These are phyloP conservation scores for Elsinoe fawcettii DNA, from an alignment of 2,329 filamentous ascomycete species.

Conservation along the genomic window DNA sequence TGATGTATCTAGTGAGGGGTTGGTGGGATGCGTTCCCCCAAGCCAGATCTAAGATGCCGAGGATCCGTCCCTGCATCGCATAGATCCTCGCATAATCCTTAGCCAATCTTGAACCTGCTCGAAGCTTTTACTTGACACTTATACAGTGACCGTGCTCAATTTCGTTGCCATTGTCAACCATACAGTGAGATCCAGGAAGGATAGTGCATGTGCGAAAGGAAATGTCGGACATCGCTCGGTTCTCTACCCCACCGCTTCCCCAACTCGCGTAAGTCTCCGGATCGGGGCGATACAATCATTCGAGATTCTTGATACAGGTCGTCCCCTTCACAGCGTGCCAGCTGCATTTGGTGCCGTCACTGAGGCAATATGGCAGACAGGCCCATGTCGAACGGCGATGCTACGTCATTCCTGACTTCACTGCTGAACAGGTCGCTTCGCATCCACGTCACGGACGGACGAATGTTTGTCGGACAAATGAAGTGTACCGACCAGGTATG, in stretches of 20 bases:
- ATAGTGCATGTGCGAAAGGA: neutral
- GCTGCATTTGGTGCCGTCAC: no score
- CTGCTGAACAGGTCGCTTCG: constrained; percentile 58
- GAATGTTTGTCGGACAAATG: constrained; percentile 82
- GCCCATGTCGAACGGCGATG: constrained; percentile 19
- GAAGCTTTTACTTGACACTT: no score
- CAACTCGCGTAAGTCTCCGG: neutral
- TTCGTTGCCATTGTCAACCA: no score
- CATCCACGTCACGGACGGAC: constrained; percentile 70
- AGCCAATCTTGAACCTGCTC: neutral
- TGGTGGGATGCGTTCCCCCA: constrained; percentile 6
- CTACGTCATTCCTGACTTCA: constrained; percentile 25
- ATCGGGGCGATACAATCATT: neutral
- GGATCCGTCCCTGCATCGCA: neutral
- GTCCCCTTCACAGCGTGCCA: no score
- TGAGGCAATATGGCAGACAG: neutral
- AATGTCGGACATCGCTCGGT: neutral
- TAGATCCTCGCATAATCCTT: neutral
- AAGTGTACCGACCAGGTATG: constrained; percentile 89
- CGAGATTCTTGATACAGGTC: neutral
- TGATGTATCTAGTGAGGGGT: constrained; percentile 11
- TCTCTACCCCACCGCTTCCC: neutral
- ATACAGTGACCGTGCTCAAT: no score
- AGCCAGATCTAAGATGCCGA: constrained; percentile 7
- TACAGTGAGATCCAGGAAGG: neutral